These are phyloP conservation scores for Friedmanniomyces endolithicus DNA, from an alignment of 495 filamentous ascomycete species.

Conservation along the genomic window DNA sequence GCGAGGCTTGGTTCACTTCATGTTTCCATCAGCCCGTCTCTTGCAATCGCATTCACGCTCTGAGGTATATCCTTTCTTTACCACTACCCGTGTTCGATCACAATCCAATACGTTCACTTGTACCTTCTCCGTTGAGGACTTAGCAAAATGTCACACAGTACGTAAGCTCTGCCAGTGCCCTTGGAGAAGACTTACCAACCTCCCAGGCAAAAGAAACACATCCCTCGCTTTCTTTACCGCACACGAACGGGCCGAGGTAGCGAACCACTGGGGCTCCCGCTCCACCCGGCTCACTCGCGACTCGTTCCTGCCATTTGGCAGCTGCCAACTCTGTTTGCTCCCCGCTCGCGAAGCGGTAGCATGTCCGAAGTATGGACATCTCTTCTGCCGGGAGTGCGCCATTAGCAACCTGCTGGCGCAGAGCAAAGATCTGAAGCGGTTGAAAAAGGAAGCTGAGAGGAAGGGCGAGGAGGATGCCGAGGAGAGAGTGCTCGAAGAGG, in stretches of 20 bases:
- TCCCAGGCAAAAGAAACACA: constrained; percentile 81
- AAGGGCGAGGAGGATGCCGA: constrained; percentile 43
- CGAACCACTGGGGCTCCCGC: constrained; percentile 66
- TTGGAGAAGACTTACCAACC: background rate
- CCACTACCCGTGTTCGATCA: background rate
- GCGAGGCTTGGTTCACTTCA: no score
- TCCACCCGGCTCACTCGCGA: constrained; percentile 81
- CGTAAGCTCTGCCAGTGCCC: background rate
- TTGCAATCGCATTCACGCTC: no score
- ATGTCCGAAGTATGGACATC: constrained; percentile 62
- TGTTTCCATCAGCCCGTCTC: no score
- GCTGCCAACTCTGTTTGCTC: constrained; percentile 79
- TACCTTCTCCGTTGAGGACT: background rate
- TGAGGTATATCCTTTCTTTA: no score
- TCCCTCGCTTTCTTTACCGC: constrained; percentile 93
- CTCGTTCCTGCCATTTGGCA: constrained; percentile 84
- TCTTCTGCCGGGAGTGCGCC: constrained; percentile 96
- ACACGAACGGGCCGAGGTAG: constrained; percentile 72
- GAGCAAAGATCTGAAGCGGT: constrained; percentile 79
- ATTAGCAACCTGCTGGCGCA: constrained; percentile 82
- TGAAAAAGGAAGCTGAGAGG: constrained; percentile 43
- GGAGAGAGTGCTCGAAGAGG: constrained; percentile 41
- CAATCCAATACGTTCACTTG: background rate
- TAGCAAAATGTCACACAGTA: constrained; percentile 19
- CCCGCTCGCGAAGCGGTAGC: constrained; percentile 70